Base-by-base conservation (phyloP, 805 yeast species). In the Metschnikowia shivogae region DNA sequence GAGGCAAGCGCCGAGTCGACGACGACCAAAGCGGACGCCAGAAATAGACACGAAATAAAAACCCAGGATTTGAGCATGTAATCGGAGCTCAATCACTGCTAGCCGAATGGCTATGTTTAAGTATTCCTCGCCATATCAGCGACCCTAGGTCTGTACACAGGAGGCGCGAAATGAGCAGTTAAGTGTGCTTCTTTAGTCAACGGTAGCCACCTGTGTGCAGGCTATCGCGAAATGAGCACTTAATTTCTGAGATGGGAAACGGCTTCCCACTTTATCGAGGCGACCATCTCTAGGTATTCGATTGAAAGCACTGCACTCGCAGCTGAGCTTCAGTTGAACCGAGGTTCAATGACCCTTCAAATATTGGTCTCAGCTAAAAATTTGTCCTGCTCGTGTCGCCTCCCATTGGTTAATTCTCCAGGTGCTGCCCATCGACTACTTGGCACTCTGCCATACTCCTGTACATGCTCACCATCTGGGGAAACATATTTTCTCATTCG, bases 1-100 rank as follows among this genome's bases (percentile, higher is more conserved):
- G 55, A 51, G 7, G 57, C 55, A 22, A 53, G 50, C 8, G 55
- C 35, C 9, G 57, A 53, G 42, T 53, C 57, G 17, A 53, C 41
- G 36, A 53, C 28, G 14, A 47, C 52, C 34, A 53, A 32, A 1
- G 53, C 54, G 7, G 50, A 33, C 7, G 52, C 44, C 22, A 37
- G 13, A 22, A 28, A 34, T 5, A 47, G 31, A 13, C 28, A 26
- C 24, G 12, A 22, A 13, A 37, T 13, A 17, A n/a, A 37, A 8
- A 37, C 4, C 34, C 34, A 37, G 9, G 28, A 17, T 20, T 37
- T 37, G 8, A 29, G 33, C 40, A 37, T 37, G 19, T n/a, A 12
- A 37, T 10, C 9, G n/a, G 24, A 28, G 5, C 14, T 19, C 27
- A 20, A 7, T 22, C 19, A 10, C 10, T 12, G 12, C 7, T 19